Conservation (phyloP, 768 basidiomycete species). For the Phlebiopsis flavidoalba region DNA sequence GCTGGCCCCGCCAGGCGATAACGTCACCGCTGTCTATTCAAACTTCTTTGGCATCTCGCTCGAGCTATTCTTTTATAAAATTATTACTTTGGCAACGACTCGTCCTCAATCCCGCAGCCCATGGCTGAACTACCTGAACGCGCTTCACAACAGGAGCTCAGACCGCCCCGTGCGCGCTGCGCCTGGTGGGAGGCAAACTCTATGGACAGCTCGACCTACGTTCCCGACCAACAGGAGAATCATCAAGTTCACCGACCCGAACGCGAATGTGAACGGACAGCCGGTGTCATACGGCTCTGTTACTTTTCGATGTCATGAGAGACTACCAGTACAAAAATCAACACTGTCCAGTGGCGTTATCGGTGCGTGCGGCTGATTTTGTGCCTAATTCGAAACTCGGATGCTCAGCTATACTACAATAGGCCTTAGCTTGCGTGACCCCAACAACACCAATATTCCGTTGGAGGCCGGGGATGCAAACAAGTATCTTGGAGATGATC, state of each 20-base stretch:
- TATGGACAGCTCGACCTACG: slow-evolving; percentile 39
- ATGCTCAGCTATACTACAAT: neutral
- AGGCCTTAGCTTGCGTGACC: slow-evolving; percentile 40
- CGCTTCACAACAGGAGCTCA: slow-evolving; percentile 31
- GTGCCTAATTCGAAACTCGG: neutral
- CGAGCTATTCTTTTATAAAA: slow-evolving; percentile 59
- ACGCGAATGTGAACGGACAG: slow-evolving; percentile 38
- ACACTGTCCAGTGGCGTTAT: slow-evolving; percentile 28
- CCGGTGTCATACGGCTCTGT: slow-evolving; percentile 43
- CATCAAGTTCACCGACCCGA: slow-evolving; percentile 31
- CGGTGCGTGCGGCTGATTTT: slow-evolving; percentile 17
- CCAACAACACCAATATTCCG: slow-evolving; percentile 30
- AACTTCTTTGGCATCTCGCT: slow-evolving; percentile 65
- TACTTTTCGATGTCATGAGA: slow-evolving; percentile 43
- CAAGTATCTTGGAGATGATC: slow-evolving; percentile 30
- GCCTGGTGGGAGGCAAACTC: slow-evolving; percentile 45
- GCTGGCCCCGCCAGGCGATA: slow-evolving; percentile 27
- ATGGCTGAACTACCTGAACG: slow-evolving; percentile 57
- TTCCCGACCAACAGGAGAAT: slow-evolving; percentile 35
- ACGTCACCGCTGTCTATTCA: slow-evolving; percentile 35
- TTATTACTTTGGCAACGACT: slow-evolving; percentile 52
- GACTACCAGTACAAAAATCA: slow-evolving; percentile 27
- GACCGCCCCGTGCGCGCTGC: slow-evolving; percentile 37
- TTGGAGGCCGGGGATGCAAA: slow-evolving; percentile 30
- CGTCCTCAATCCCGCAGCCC: slow-evolving; percentile 43